Base-by-base conservation (phyloP, 2,329 filamentous ascomycete species). In the Aspergillus japonicus region DNA sequence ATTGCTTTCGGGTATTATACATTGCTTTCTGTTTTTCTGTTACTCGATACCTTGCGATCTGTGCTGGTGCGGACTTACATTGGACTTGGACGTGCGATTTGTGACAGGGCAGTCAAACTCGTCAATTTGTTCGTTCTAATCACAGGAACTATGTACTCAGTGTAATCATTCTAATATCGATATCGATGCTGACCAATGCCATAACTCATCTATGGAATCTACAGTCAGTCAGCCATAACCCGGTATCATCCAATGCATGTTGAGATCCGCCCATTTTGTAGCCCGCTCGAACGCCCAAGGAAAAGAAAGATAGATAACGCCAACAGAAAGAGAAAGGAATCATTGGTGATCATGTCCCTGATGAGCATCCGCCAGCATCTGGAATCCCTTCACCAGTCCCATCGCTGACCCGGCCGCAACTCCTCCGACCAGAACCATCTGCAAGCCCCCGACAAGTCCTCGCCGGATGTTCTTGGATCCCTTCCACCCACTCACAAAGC, bases 391-490 rank as follows among this genome's bases (percentile, higher is more conserved):
- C 12, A 77, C 75, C 56, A 77, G 56, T 16, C 73, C 75, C 75
- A 77, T 77, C 2, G 75, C 75, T 16, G 73, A 75, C 8, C 75
- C 75, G 8, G 75, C 75, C 11, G 75, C 75, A 49, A 76, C 57
- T 29, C 75, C 74, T 10, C 75, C 75, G 1, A 77, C 73, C n/a
- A 77, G 58, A 8, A 77, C 72, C 75, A 77, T 77, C 53, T 77
- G 75, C 44, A 76, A 50, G 2, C 72, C 74, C 0, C 75, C 74
- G n/a, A 74, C 62, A 8, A 71, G 42, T 1, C 73, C 73, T n/a
- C 69, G 69, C 49, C 71, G 66, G 16, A 74, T 55, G 60, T 77
- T 77, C 26, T 62, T 64, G 2, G 65, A 60, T 12, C 74, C 73
- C 10, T 64, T 68, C 75, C 75, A 77, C 7, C 75, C 75, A 19